Conservation (phyloP, 1,284 basidiomycete genomes). For the Trichosporon sp. region DNA sequence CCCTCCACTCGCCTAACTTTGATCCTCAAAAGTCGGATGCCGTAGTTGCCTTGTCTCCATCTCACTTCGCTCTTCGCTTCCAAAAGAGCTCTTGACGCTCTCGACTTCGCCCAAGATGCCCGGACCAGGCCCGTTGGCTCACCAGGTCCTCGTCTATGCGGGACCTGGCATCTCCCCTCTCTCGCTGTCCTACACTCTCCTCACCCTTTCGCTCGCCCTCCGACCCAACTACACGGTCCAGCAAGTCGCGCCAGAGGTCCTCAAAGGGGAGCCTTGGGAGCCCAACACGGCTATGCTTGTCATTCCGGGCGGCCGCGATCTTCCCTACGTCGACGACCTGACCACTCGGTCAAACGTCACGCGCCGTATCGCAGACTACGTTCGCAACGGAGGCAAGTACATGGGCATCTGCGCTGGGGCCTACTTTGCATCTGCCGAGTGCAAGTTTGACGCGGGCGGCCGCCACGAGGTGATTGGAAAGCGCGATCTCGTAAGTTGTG, state of each 20-base stretch:
- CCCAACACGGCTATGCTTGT: slow-evolving; percentile 68
- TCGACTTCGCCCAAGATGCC: slow-evolving; percentile 25
- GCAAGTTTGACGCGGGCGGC: slow-evolving; percentile 53
- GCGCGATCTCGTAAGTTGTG: slow-evolving; percentile 50
- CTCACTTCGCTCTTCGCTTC: neutral
- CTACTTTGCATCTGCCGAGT: slow-evolving; percentile 52
- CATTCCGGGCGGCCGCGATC: slow-evolving; percentile 59
- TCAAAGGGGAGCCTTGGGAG: slow-evolving; percentile 69
- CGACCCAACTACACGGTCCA: slow-evolving; percentile 72
- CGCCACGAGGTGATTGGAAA: slow-evolving; percentile 52
- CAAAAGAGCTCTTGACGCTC: neutral
- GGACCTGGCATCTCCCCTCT: slow-evolving; percentile 61
- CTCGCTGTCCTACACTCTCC: slow-evolving; percentile 57
- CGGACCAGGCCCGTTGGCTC: slow-evolving; percentile 34
- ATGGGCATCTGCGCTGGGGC: slow-evolving; percentile 62
- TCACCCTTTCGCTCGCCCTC: slow-evolving; percentile 58
- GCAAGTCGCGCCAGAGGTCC: slow-evolving; percentile 55
- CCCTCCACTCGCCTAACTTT: neutral
- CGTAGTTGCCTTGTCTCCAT: neutral
- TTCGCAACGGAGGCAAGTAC: slow-evolving; percentile 63
- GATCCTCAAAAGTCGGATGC: neutral
- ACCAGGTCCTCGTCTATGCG: slow-evolving; percentile 69
- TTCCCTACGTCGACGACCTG: slow-evolving; percentile 53
- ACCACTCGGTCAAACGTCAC: slow-evolving; percentile 45
- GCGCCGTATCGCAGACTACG: slow-evolving; percentile 57